Evolutionary conservation across 345 rosid species (phyloP), one percentile per base, ranked within the genome.

Genomic region (Moricandia moricandioides): DNA sequence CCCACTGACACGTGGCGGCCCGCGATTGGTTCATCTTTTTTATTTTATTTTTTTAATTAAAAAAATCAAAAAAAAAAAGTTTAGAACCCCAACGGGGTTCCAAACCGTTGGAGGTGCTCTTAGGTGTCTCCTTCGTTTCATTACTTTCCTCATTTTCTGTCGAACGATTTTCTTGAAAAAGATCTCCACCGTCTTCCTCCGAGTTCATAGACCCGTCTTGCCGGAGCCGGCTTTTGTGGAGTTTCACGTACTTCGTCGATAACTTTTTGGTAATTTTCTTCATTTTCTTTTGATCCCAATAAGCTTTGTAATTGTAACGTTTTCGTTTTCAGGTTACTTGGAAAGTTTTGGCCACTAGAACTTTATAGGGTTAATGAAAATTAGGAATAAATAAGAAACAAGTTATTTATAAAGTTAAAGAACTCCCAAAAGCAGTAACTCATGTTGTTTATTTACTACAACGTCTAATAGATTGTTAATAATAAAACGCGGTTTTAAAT

Each of bases 221-320:
- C 54, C 70, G 30, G 43, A 67, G 70, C 62, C 65, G 69, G 52
- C 18, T 11, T 64, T 78, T 78, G 65, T 61, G 45, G 51, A 78
- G 81, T 18, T 78, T 78, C 59, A 67, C 73, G 39, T 78, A 78
- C 33, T 78, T 78, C 59, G 45, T 61, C 1, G 81, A 78, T 40
- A 72, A 26, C 13, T 67, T 78, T 67, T 78, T 78, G 39, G 77
- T 72, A 4, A 78, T 66, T 39, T 78, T 78, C 73, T 78, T 78
- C 81, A 78, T 78, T 58, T 59, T 33, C 8, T 62, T 62, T 69
- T 40, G 49, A 18, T 54, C 35, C 1, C 33, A 39, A 68, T 45
- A 43, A 4, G 73, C 51, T 8, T 5, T 75, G 43, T 16, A 13
- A 52, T 5, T 75, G 43, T 16, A 13, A 52, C 35, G 21, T n/a